Evolutionary conservation across 129 eudicot species (phyloP).

Genomic region (Tanacetum coccineum): DNA sequence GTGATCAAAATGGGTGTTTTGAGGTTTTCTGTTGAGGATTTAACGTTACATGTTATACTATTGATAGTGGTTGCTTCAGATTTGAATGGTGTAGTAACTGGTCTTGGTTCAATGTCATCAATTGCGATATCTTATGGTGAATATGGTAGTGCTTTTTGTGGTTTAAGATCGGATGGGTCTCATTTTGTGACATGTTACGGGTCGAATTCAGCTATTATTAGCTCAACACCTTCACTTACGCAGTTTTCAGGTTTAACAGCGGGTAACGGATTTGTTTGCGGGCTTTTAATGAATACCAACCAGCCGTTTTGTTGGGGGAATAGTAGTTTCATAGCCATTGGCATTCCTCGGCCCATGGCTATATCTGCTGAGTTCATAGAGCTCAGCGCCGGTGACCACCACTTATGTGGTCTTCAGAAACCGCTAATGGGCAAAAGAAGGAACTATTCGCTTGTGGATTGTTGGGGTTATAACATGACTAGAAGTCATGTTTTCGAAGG

Average conservation of each 20-base stretch:
- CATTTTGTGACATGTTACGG: slow-evolving; percentile 81
- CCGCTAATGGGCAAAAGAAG: slow-evolving; percentile 66
- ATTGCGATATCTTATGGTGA: slow-evolving; percentile 91
- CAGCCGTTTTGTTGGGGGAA: slow-evolving; percentile 93
- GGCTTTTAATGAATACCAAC: slow-evolving; percentile 53
- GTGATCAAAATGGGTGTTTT: slow-evolving; percentile 29
- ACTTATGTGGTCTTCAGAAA: slow-evolving; percentile 76
- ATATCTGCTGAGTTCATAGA: slow-evolving; percentile 60
- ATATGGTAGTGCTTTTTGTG: slow-evolving; percentile 86
- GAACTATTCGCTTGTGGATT: slow-evolving; percentile 71
- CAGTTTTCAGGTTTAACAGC: slow-evolving; percentile 68
- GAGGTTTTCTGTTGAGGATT: slow-evolving; percentile 33
- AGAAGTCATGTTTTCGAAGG: slow-evolving; percentile 64
- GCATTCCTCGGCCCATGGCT: slow-evolving; percentile 55
- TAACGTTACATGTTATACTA: slow-evolving; percentile 29
- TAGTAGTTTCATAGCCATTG: slow-evolving; percentile 63
- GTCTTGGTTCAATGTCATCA: slow-evolving; percentile 92
- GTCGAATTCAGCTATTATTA: slow-evolving; percentile 55
- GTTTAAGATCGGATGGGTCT: slow-evolving; percentile 85
- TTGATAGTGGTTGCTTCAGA: slow-evolving; percentile 37
- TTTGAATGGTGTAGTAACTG: slow-evolving; percentile 36
- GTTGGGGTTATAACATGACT: slow-evolving; percentile 99
- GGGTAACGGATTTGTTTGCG: slow-evolving; percentile 92
- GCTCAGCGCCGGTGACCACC: slow-evolving; percentile 89
- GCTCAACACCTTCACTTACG: slow-evolving; percentile 50